Evolutionary conservation across 1,284 basidiomycete species (phyloP).

Genomic region (Trametes sp.): DNA sequence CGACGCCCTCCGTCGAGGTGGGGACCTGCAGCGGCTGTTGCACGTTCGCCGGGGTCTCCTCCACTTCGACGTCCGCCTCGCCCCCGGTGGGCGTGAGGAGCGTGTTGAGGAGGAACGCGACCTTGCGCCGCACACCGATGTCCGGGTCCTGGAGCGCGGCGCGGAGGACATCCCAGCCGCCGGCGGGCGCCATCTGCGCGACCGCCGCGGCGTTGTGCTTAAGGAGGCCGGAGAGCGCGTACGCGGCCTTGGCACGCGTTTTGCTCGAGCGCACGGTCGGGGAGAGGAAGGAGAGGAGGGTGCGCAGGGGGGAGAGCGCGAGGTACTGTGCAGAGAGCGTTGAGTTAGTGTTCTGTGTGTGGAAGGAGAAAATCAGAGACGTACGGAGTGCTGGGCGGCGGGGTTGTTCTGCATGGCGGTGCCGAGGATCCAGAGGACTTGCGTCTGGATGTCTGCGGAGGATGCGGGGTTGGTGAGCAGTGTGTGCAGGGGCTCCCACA

Average conservation of each 20-base stretch:
- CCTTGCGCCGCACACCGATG: conserved; percentile 82
- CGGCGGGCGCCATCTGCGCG: conserved; percentile 57
- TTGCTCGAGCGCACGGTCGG: conserved; percentile 56
- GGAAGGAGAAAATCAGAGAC: conserved; percentile 40
- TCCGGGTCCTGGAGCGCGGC: conserved; percentile 79
- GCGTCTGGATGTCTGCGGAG: conserved; percentile 70
- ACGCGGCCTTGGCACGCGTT: conserved; percentile 85
- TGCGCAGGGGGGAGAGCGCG: conserved; percentile 70
- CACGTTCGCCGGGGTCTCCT: conserved; percentile 12
- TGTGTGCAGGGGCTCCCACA: conserved; percentile 86
- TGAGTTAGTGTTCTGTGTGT: background rate
- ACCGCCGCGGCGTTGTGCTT: conserved; percentile 86
- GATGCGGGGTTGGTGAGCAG: conserved; percentile 66
- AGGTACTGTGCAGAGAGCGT: conserved; percentile 64
- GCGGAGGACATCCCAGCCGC: conserved; percentile 78
- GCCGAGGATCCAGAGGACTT: conserved; percentile 91
- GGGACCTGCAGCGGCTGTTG: conserved; percentile 23
- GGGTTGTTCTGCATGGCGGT: conserved; percentile 97
- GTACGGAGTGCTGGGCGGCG: conserved; percentile 84
- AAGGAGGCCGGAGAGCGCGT: conserved; percentile 84
- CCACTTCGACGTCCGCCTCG: background rate
- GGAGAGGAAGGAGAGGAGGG: conserved; percentile 69
- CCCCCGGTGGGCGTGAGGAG: conserved; percentile 68
- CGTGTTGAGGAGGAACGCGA: conserved; percentile 83
- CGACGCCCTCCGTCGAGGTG: conserved; percentile 9